Evolutionary conservation across 75 land plant genomes (phyloP).

Genomic region (Isoetes taiwanensis): DNA sequence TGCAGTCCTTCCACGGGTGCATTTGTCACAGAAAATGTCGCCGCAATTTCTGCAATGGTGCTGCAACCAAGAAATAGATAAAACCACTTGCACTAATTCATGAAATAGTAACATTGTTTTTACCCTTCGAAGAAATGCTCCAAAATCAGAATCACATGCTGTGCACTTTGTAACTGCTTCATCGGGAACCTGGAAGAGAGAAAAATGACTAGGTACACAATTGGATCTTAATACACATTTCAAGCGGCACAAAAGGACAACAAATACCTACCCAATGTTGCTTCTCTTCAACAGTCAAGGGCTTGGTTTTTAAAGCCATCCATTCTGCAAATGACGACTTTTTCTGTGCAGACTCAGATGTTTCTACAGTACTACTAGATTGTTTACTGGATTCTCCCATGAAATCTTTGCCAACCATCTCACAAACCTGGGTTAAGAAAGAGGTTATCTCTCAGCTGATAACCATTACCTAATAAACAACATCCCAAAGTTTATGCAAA

Average conservation of each 20-base stretch:
- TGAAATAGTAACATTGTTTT: not conserved
- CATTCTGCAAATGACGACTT: slow-evolving; percentile 58
- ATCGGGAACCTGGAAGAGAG: slow-evolving; percentile 63
- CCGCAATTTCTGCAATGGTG: slow-evolving; percentile 99
- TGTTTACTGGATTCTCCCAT: not conserved
- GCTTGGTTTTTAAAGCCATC: slow-evolving; percentile 40
- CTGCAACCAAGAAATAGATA: slow-evolving; percentile 24
- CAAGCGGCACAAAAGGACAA: too few species aligned
- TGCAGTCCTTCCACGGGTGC: slow-evolving; percentile 79
- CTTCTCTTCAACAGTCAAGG: slow-evolving; percentile 65
- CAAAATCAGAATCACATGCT: slow-evolving; percentile 62
- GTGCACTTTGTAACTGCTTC: slow-evolving; percentile 85
- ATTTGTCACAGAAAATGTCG: slow-evolving; percentile 93
- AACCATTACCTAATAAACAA: too few species aligned
- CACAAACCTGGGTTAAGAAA: slow-evolving; percentile 41
- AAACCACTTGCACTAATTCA: too few species aligned
- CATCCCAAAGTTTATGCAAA: too few species aligned
- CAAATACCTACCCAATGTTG: slow-evolving; percentile 69
- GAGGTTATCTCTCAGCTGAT: too few species aligned
- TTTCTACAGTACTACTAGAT: slow-evolving; percentile 18
- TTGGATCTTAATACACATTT: too few species aligned
- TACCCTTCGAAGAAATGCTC: slow-evolving; percentile 64
- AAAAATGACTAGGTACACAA: too few species aligned
- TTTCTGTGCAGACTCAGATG: slow-evolving; percentile 40
- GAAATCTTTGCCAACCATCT: slow-evolving; percentile 60